Conservation (phyloP, 352 stramenopile species). For the Pythium rishiriense region DNA sequence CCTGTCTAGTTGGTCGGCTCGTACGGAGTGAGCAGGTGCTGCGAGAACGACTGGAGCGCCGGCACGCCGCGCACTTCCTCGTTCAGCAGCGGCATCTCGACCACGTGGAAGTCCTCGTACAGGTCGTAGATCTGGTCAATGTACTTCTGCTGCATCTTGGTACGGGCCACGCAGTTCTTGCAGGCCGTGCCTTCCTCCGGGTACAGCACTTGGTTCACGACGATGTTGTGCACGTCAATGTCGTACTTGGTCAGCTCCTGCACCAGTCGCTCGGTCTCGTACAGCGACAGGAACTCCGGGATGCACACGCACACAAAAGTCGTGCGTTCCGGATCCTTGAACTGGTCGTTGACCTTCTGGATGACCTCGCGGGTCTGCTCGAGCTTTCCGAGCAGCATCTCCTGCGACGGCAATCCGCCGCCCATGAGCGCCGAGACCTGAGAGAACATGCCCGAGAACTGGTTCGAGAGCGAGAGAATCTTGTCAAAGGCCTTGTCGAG, state of each 20-base stretch:
- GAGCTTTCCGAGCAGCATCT: constrained; percentile 96
- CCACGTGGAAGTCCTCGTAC: constrained; percentile 99
- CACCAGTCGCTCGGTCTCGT: constrained; percentile 99
- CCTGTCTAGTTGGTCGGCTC: constrained; percentile 63
- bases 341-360: constrained; percentile 98
- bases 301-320: constrained; percentile 99
- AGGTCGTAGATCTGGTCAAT: constrained; percentile 99
- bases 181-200: constrained; percentile 73
- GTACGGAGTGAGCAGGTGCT: constrained; percentile 94
- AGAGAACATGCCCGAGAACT: constrained; percentile 88
- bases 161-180: constrained; percentile 95
- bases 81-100: constrained; percentile 98
- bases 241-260: constrained; percentile 99
- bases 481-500: constrained; percentile 99
- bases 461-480: constrained; percentile 96
- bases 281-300: constrained; percentile 99
- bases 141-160: constrained; percentile 99
- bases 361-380: constrained; percentile 96
- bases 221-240: constrained; percentile 99
- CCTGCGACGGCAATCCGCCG: constrained; percentile 81
- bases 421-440: constrained; percentile 80
- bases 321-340: constrained; percentile 98
- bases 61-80: constrained; percentile 97
- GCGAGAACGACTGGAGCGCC: constrained; percentile 92
- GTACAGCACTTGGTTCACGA: constrained; percentile 99